Percentiles rank a stretch among this genome's conserved stretches.
Evolutionary conservation across 2,329 filamentous ascomycete species (phyloP).

Genomic region (Aspergillus thermomutatus): DNA sequence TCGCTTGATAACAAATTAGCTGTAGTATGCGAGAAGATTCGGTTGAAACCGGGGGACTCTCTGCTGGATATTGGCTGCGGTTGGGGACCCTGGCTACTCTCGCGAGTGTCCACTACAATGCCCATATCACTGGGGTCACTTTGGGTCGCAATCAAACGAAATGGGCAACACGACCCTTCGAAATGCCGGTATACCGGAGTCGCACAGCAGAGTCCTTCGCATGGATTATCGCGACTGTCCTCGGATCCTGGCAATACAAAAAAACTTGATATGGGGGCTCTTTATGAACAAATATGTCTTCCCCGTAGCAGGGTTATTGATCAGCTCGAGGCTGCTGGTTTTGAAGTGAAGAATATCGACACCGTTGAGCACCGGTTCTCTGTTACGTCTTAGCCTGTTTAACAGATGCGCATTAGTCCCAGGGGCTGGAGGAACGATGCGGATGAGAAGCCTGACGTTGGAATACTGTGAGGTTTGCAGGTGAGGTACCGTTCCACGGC

Average conservation of each 20-base stretch:
- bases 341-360: too few relatives aligned
- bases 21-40: constrained; percentile 86
- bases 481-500: too few relatives aligned
- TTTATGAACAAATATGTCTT: constrained; percentile 98
- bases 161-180: constrained; percentile 80
- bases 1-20: constrained; percentile 82
- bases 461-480: too few relatives aligned
- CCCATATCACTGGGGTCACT: constrained; percentile 66
- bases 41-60: constrained; percentile 67
- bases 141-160: constrained; percentile 85
- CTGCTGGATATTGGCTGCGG: constrained; percentile 89
- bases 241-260: constrained; percentile 87
- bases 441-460: too few relatives aligned
- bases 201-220: constrained; percentile 81
- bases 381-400: too few relatives aligned
- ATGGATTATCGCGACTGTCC: constrained; percentile 92
- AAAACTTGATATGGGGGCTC: constrained; percentile 87
- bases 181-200: constrained; percentile 69
- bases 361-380: too few relatives aligned
- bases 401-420: too few relatives aligned
- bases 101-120: constrained; percentile 79
- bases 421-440: too few relatives aligned
- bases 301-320: constrained; percentile 35
- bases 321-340: too few relatives aligned
- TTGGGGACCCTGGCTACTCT: constrained; percentile 89